Base-by-base conservation (phyloP, 164 flowering plant genomes). In the Dillenia suffruticosa region DNA sequence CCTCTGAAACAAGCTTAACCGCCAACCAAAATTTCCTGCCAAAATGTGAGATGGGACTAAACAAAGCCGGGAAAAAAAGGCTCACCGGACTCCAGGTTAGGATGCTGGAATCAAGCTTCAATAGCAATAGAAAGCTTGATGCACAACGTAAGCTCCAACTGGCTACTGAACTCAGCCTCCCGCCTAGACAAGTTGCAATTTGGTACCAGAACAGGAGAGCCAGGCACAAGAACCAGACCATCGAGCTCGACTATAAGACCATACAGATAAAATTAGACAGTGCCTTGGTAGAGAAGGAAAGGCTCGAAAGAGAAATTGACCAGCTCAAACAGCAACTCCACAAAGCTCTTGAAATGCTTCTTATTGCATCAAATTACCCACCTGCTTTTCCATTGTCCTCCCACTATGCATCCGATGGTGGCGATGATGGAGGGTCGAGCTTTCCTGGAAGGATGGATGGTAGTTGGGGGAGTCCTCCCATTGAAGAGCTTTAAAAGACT, bases 141-240 rank as follows among this genome's bases (percentile, higher is more conserved):
- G 68, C 62, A 9, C 75, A 79, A 15, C 59, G 63, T 9, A 80
- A 74, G 56, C 43, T 61, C 49, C 69, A 75, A 52, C 79, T 77
- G 2, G 78, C 79, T 1, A 56, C 46, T 10, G 57, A 69, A 10
- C 76, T 79, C 11, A 69, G 77, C n/a, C 54, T 77, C 54, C 70
- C 68, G 12, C 76, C 83, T 5, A 68, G 75, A 51, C 76, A 74
- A 57, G 65, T 80, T 8, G 75, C 83, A 0, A 64, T 80, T n/a
- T 80, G 83, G 83, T 77, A 72, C 56, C 83, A 77, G 44, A 80
- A 80, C 67, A 77, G 70, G 54, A 59, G 81, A 46, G 79, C 79
- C 9, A 56, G 79, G 46, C 71, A 74, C 73, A 77, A 77, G 62
- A 64, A 47, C 50, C 75, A 77, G 55, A 59, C 57, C 22, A 67